These are phyloP conservation scores for Chaetomium sp. DNA, from an alignment of 2,329 filamentous ascomycete species.

Conservation along the genomic window DNA sequence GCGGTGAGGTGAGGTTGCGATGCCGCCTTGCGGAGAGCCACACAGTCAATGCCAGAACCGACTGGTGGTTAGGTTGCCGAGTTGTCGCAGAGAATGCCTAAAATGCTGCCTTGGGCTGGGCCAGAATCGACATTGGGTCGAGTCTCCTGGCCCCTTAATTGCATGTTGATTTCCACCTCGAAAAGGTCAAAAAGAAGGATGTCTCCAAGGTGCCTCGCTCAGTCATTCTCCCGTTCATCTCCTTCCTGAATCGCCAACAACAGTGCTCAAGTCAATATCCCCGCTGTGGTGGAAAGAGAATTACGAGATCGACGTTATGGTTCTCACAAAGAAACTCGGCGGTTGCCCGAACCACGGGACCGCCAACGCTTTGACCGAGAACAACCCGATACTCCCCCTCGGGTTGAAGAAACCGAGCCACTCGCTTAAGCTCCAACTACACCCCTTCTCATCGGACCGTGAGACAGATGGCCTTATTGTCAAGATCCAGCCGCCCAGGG, in stretches of 20 bases:
- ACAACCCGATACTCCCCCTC: neutral
- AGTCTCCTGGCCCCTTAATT: neutral
- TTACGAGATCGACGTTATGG: neutral
- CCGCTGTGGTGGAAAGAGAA: neutral
- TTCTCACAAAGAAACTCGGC: neutral
- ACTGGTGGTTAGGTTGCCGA: neutral
- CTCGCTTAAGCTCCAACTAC: slow-evolving; percentile 35
- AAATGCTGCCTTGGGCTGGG: slow-evolving; percentile 5
- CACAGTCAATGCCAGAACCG: neutral
- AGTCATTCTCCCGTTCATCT: neutral
- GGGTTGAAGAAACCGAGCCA: neutral
- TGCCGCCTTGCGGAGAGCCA: neutral
- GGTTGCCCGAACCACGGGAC: neutral
- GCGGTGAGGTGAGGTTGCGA: neutral
- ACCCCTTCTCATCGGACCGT: slow-evolving; percentile 44
- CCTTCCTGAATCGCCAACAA: neutral
- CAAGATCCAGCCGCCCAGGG: slow-evolving; percentile 49
- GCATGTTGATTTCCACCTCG: neutral
- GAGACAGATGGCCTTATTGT: slow-evolving; percentile 45
- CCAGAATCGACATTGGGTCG: neutral
- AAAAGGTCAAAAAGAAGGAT: neutral
- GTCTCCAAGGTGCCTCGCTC: neutral
- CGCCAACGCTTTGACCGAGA: neutral
- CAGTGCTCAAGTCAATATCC: neutral
- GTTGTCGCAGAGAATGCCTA: slow-evolving; percentile 9